These are phyloP conservation scores for Wallacemonas sp. DNA, from an alignment of 208 protist genomes.

Conservation along the genomic window DNA sequence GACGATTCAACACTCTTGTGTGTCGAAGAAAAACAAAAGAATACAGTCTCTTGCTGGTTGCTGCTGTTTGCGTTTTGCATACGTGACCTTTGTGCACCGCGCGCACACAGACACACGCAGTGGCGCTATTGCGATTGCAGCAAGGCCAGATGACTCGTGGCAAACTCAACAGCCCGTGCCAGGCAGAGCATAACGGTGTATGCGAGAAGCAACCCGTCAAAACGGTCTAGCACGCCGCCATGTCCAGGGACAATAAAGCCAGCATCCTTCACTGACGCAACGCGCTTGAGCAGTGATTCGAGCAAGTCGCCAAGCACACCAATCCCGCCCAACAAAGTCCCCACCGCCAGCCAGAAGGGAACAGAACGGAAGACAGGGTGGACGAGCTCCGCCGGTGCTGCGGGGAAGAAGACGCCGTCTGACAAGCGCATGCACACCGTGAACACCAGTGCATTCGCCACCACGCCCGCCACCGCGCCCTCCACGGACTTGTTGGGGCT, in stretches of 20 bases:
- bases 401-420: conserved; percentile 23
- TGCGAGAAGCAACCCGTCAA: conserved; percentile 82
- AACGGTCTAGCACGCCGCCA: conserved; percentile 88
- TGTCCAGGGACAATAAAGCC: conserved; percentile 86
- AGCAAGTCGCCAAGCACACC: conserved; percentile 87
- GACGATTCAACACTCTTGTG: no score
- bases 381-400: conserved; percentile 28
- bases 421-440: conserved; percentile 36
- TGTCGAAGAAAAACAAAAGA: no score
- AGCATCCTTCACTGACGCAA: conserved; percentile 83
- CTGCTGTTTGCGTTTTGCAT: no score
- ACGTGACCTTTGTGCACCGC: no score
- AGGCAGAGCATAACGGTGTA: conserved; percentile 77
- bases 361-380: conserved; percentile 33
- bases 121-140: neutral
- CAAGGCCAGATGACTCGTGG: conserved; percentile 15
- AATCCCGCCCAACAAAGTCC: conserved; percentile 56
- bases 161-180: conserved; percentile 27
- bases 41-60: no score
- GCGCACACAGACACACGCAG: no score
- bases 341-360: conserved; percentile 51
- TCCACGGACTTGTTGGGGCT: conserved; percentile 92
- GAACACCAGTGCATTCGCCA: conserved; percentile 59
- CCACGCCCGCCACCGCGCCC: conserved; percentile 69
- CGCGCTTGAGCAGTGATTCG: conserved; percentile 89